phyloP scores from a whole-genome alignment of 225 moss, liverwort and hornwort genomes.

The Antitrichia curtipendula region DNA sequence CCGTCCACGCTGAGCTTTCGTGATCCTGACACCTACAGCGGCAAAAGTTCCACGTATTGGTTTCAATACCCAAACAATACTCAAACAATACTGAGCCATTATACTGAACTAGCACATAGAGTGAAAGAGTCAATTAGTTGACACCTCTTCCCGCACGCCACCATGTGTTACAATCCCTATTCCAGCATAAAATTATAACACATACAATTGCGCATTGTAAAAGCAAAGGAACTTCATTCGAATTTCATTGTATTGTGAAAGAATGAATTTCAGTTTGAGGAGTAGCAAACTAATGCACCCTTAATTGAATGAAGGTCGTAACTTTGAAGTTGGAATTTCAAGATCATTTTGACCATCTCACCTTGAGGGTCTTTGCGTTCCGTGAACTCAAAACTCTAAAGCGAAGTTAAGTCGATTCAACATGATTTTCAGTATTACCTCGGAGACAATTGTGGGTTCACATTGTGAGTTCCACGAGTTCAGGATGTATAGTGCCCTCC shows the following conservation, averaged over 20 bases:
- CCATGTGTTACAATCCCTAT: too few relatives aligned
- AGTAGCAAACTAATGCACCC: neutral
- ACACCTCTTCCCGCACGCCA: neutral
- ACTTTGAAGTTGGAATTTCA: neutral
- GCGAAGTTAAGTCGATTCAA: neutral
- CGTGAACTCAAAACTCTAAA: neutral
- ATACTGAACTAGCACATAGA: neutral
- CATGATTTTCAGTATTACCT: neutral
- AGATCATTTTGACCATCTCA: too few relatives aligned
- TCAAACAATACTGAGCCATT: neutral
- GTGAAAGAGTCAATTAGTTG: neutral
- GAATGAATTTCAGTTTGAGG: neutral
- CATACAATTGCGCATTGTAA: neutral
- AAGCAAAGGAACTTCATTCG: neutral
- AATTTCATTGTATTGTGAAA: neutral
- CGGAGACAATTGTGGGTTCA: neutral
- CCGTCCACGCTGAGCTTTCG: conserved; percentile 48
- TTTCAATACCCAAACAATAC: neutral
- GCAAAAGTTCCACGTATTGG: neutral
- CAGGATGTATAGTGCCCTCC: neutral
- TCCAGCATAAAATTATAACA: neutral
- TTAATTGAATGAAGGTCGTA: neutral
- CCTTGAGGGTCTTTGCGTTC: neutral
- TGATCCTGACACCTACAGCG: conserved; percentile 52
- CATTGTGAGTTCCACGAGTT: neutral